Base-by-base conservation (phyloP, 2,329 filamentous ascomycete genomes). In the Ustulina deusta region DNA sequence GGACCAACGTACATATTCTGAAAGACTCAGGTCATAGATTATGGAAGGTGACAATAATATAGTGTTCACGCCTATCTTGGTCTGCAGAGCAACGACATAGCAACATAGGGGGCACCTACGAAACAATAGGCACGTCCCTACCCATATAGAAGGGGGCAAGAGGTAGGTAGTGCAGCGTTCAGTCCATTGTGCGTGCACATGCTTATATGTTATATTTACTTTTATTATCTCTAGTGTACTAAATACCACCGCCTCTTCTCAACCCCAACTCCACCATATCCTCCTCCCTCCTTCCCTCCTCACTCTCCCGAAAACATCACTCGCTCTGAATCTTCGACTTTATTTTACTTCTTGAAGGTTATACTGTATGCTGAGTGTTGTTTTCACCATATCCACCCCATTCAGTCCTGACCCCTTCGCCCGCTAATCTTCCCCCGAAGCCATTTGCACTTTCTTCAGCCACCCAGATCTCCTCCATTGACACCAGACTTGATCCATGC, bases 1-100 rank as follows among this genome's bases (percentile, higher is more conserved):
- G n/a, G 9, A n/a, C 49, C 10, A 22, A 13, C 6, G 29, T 36
- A 20, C n/a, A 34, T 22, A 3, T 20, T 22, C 17, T 20, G 32
- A 52, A 34, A 6, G 27, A 17, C 22, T 13, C 13, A 25, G 10
- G 29, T 11, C 6, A 2, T 11, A n/a, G 6, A 15, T 10, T 51
- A 11, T n/a, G n/a, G n/a, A n/a, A n/a, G n/a, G n/a, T n/a, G n/a
- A 32, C 6, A 34, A 32, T 52, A n/a, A 20, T 15, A 2, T 3
- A 10, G 11, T 25, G 9, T 10, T 20, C 20, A 46, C 20, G 4
- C 38, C n/a, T 25, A 22, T 46, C 20, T 13, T 22, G 40, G 52
- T 55, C 40, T 55, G 52, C 34, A 55, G 20, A 55, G 52, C 52
- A 55, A 55, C 52, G 22, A 27, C 25, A 27, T 40, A 20, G 15